These are phyloP conservation scores for Solanum megistacrolobum DNA, from an alignment of 257 asterid genomes.

Conservation along the genomic window DNA sequence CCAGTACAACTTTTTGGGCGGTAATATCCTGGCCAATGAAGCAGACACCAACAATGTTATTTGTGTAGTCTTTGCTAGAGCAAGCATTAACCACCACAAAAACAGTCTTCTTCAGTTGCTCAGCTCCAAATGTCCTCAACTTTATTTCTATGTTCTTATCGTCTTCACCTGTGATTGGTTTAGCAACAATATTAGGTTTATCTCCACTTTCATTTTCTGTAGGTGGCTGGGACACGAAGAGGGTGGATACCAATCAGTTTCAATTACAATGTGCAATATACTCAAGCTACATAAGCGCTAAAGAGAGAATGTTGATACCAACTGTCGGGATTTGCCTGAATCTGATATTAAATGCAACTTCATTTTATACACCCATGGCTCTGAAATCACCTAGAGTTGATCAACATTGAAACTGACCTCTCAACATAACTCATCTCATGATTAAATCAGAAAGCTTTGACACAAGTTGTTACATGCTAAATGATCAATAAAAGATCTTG, in stretches of 20 bases:
- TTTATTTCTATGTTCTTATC: slow-evolving; percentile 69
- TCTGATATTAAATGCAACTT: background rate
- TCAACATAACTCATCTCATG: background rate
- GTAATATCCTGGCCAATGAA: slow-evolving; percentile 89
- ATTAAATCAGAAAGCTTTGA: background rate
- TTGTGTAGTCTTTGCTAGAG: slow-evolving; percentile 73
- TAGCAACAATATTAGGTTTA: slow-evolving; percentile 1
- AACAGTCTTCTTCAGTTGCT: slow-evolving; percentile 42
- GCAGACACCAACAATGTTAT: slow-evolving; percentile 82
- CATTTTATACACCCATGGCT: background rate
- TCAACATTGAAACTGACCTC: background rate
- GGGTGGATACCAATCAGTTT: background rate
- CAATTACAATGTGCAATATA: background rate
- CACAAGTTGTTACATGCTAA: background rate
- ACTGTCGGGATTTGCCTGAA: background rate
- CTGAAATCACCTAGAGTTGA: background rate
- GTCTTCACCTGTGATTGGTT: slow-evolving; percentile 59
- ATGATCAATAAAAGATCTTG: background rate
- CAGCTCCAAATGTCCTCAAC: slow-evolving; percentile 55
- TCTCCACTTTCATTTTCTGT: background rate
- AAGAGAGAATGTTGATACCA: background rate
- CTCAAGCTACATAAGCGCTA: background rate
- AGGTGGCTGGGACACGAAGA: background rate
- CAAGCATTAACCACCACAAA: slow-evolving; percentile 83
- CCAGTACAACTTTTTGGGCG: slow-evolving; percentile 79